Evolutionary conservation across 2,329 filamentous ascomycete species (phyloP).

Genomic region (Penicillium sclerotigenum): DNA sequence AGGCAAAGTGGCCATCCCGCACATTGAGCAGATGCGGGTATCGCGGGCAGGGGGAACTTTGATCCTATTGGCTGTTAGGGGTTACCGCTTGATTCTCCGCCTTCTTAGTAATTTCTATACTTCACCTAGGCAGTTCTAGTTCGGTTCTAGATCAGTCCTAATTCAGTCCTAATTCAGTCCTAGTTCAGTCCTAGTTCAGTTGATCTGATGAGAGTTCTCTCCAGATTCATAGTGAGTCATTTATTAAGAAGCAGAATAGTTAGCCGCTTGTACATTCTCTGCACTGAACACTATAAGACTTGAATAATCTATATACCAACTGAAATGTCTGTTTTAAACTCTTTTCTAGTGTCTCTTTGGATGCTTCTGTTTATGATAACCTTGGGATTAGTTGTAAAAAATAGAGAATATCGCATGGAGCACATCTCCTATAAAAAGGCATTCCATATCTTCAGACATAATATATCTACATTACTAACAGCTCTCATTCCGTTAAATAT

Average conservation of each 20-base stretch:
- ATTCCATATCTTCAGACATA: background rate
- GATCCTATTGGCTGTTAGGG: background rate
- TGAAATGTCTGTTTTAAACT: background rate
- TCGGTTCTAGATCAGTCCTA: no score
- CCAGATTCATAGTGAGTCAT: background rate
- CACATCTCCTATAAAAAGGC: background rate
- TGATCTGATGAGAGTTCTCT: background rate
- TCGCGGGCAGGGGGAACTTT: background rate
- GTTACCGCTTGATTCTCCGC: background rate
- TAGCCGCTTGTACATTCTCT: background rate
- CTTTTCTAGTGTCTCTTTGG: background rate
- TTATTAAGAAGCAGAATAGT: background rate
- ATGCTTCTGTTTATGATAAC: background rate
- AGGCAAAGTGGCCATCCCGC: constrained; percentile 19
- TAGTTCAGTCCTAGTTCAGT: no score
- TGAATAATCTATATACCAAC: background rate
- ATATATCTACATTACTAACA: background rate
- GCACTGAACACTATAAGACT: background rate
- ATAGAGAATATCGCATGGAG: background rate
- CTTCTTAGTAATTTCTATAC: background rate
- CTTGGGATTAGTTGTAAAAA: background rate
- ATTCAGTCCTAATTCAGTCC: no score
- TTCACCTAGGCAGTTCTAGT: no score
- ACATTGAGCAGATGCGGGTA: constrained; percentile 6
- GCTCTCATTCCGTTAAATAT: background rate